Percentiles rank a stretch among this genome's conserved stretches.
Conservation (phyloP, 805 yeast genomes). For the Cyberlindnera petersonii region DNA sequence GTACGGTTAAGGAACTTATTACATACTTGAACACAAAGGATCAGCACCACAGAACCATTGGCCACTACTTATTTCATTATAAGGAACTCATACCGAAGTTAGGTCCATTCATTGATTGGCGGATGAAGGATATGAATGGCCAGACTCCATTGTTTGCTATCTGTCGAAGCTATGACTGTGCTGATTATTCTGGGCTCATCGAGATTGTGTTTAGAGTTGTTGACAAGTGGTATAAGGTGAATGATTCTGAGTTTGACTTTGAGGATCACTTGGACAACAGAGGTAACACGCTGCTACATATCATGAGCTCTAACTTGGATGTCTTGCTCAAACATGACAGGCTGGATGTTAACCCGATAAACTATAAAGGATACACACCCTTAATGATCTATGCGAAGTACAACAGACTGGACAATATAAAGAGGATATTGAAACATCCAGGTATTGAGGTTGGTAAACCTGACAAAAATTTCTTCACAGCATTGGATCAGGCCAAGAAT, state of each 20-base stretch:
- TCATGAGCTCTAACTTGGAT: constrained; percentile 49
- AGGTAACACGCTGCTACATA: constrained; percentile 77
- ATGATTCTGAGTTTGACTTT: constrained; percentile 37
- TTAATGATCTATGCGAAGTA: constrained; percentile 67
- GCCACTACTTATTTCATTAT: constrained; percentile 68
- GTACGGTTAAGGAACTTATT: constrained; percentile 43
- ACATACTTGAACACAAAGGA: constrained; percentile 52
- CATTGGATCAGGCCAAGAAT: constrained; percentile 45
- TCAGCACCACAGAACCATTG: constrained; percentile 53
- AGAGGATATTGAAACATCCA: constrained; percentile 43
- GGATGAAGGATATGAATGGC: constrained; percentile 52
- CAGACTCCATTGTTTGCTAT: constrained; percentile 78
- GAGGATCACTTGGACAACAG: constrained; percentile 65
- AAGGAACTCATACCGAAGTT: constrained; percentile 45
- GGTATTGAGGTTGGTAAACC: constrained; percentile 42
- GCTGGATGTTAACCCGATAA: constrained; percentile 56
- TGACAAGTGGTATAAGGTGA: constrained; percentile 36
- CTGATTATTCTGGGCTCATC: constrained; percentile 51
- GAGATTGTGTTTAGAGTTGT: constrained; percentile 42
- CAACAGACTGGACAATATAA: constrained; percentile 58
- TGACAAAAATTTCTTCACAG: constrained; percentile 30
- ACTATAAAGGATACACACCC: constrained; percentile 60
- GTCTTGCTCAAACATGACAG: constrained; percentile 35
- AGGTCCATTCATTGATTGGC: constrained; percentile 70
- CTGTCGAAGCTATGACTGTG: constrained; percentile 77